Evolutionary conservation across 805 yeast genomes (phyloP), one percentile per base, ranked within the genome.

Genomic region (Debaryomyces hansenii): DNA sequence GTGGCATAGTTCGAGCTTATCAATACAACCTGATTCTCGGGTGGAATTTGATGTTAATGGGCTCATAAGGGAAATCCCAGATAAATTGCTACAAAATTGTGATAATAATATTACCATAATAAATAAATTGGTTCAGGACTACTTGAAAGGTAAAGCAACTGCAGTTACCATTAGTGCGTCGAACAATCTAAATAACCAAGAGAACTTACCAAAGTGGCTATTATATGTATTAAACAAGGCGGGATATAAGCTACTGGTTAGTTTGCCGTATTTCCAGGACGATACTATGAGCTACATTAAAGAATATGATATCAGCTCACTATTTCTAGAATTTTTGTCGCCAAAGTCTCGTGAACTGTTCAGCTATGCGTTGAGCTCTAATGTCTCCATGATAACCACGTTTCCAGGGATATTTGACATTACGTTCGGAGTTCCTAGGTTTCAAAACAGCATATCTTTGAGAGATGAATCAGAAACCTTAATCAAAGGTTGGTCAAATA

Each of bases 171-270:
- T 63, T 4, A 51, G 54, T n/a, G 64, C 62, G 0, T 45, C 58
- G 10, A 33, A 51, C n/a, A 7, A 24, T 2, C 52, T 53, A 29
- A 16, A 18, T 4, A 27, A 32, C 33, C n/a, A 33, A 1, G 9
- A 21, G 16, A 31, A 12, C 8, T 42, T 66, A 20, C 69, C 69
- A 1, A 36, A 44, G 10, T 67, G 71, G 71, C 45, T 65, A 31
- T 48, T 46, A 38, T 49, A 57, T 27, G 34, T 59, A 0, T 44
- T 66, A 9, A 49, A 44, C 18, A 40, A 44, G 12, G 43, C 51
- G 8, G 39, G 46, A 5, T 48, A 50, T 32, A 48, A 50, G 31
- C 15, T 59, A n/a, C 41, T 43, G 15, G 35, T 60, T 2, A 40
- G 32, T 2, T 42, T 61, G 27, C 61, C 64, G 1, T 31, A 20